Percentiles rank a stretch among this genome's conserved stretches.
Evolutionary conservation across 1,139 yeast genomes (phyloP).

Genomic region (Maudiozyma humilis): DNA sequence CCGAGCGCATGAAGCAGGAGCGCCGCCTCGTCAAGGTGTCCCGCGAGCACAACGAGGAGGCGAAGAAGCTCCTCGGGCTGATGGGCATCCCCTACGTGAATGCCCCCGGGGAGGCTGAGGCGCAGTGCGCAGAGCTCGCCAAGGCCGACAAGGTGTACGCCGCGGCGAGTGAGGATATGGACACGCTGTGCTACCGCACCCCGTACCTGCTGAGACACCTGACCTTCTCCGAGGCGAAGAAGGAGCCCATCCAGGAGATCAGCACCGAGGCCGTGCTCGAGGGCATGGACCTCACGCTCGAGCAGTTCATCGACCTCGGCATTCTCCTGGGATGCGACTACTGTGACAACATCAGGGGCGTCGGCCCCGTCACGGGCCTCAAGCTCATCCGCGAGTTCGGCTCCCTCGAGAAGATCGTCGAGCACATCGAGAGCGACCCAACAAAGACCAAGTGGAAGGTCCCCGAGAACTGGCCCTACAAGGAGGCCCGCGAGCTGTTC

Average conservation of each 20-base stretch:
- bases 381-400: conserved; percentile 83
- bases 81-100: conserved; percentile 94
- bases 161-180: conserved; percentile 99
- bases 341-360: conserved; percentile 88
- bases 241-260: conserved; percentile 85
- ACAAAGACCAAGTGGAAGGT: conserved; percentile 58
- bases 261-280: conserved; percentile 59
- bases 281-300: conserved; percentile 63
- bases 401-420: conserved; percentile 67
- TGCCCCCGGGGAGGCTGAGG: conserved; percentile 98
- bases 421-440: conserved; percentile 53
- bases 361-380: conserved; percentile 91
- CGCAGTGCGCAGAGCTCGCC: conserved; percentile 93
- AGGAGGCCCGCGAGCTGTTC: conserved; percentile 79
- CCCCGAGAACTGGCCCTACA: conserved; percentile 93
- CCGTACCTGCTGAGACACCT: conserved; percentile 77
- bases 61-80: conserved; percentile 61
- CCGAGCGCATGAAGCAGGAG: conserved; percentile 73
- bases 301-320: conserved; percentile 82
- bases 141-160: conserved; percentile 84
- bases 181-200: conserved; percentile 85
- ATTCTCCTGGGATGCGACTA: conserved; percentile 94
- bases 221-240: conserved; percentile 89
- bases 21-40: conserved; percentile 85
- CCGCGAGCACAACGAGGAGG: conserved; percentile 87